Evolutionary conservation across 495 filamentous ascomycete genomes (phyloP).

Genomic region (Penicillium turbatum): DNA sequence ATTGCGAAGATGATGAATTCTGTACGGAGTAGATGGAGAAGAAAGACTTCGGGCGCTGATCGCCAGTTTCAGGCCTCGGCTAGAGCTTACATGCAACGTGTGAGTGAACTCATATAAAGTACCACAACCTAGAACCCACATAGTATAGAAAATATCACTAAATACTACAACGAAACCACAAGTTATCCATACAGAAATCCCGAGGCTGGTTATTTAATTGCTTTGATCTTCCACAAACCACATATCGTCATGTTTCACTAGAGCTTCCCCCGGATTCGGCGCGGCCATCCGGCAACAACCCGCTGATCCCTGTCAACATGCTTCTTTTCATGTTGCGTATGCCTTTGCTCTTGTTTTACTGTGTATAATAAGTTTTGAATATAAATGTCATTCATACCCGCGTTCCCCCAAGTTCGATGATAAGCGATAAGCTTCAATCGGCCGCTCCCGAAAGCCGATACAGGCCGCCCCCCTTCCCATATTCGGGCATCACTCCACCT

Average conservation of each 20-base stretch:
- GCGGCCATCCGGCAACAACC: constrained; percentile 4
- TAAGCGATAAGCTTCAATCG: constrained; percentile 21
- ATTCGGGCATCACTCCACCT: constrained; percentile 13
- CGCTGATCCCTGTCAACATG: background rate
- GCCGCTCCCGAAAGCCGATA: constrained; percentile 26
- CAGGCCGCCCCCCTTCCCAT: constrained; percentile 17
- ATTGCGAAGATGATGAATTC: constrained; percentile 4
- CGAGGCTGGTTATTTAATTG: too few relatives aligned
- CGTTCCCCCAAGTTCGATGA: constrained; percentile 10
- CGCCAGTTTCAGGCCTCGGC: constrained; percentile 30
- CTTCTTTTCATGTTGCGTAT: background rate
- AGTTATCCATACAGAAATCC: too few relatives aligned
- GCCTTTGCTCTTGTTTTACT: background rate
- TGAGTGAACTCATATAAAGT: constrained; percentile 4
- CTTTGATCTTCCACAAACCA: background rate
- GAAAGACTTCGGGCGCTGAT: constrained; percentile 23
- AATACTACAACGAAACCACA: too few relatives aligned
- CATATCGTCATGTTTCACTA: background rate
- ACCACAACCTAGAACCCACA: background rate
- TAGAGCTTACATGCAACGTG: constrained; percentile 17
- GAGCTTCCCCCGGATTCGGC: constrained; percentile 12
- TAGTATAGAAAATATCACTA: too few relatives aligned
- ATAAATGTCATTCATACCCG: background rate
- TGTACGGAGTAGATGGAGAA: constrained; percentile 11
- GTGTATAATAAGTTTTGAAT: background rate